A percentile compares a stretch with the other conserved stretches of the same genome.
phyloP scores from a whole-genome alignment of 1,284 basidiomycete genomes.

The Papiliotrema nemorosa region DNA sequence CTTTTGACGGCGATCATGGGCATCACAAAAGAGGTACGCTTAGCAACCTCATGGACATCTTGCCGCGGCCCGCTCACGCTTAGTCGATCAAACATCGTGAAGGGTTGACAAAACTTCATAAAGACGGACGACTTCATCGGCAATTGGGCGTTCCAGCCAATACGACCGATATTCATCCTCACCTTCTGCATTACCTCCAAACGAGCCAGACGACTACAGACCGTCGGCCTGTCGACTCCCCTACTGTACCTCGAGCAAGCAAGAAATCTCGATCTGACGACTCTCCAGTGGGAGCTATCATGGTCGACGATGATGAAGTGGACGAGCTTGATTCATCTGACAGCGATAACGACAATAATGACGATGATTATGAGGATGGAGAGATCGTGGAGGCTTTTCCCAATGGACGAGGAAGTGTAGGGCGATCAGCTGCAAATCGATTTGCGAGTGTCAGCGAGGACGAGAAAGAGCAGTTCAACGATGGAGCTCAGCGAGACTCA shows the following conservation, averaged over 20 bases:
- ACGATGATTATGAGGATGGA: constrained; percentile 8
- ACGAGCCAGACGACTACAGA: not conserved
- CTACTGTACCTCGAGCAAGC: not conserved
- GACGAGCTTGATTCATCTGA: constrained; percentile 15
- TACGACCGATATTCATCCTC: constrained; percentile 7
- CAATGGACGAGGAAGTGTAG: constrained; percentile 1
- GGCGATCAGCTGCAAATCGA: not conserved
- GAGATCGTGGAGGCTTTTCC: constrained; percentile 5
- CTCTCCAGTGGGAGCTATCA: constrained; percentile 19
- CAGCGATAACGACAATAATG: constrained; percentile 7
- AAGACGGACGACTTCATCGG: constrained; percentile 46
- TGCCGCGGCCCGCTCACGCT: not conserved
- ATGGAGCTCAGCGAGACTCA: constrained; percentile 2
- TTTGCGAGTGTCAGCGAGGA: constrained; percentile 8
- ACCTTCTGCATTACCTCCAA: constrained; percentile 20
- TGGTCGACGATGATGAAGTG: constrained; percentile 32
- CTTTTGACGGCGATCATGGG: constrained; percentile 76
- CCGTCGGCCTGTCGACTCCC: not conserved
- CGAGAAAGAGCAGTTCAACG: not conserved
- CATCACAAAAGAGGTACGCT: constrained; percentile 71
- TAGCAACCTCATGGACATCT: not conserved
- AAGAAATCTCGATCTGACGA: constrained; percentile 1
- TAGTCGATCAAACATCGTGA: constrained; percentile 27
- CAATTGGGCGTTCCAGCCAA: constrained; percentile 25
- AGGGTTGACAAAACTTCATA: constrained; percentile 23